A percentile compares a stretch with the other conserved stretches of the same genome.
Conservation (phyloP, 2,329 filamentous ascomycete species). For the Fusarium foetens region DNA sequence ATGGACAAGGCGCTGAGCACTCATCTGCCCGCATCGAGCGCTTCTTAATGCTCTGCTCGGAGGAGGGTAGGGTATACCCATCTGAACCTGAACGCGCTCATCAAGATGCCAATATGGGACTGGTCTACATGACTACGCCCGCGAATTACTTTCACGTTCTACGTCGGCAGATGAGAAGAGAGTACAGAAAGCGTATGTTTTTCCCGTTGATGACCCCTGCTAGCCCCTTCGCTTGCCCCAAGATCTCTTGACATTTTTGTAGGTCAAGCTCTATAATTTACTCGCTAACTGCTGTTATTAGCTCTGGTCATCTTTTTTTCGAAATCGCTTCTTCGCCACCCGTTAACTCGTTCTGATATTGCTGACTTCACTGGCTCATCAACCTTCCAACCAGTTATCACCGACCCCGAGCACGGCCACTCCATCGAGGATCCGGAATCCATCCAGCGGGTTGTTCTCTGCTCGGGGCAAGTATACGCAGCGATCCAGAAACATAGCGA, state of each 20-base stretch:
- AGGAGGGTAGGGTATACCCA: conserved; percentile 93
- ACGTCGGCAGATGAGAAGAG: conserved; percentile 94
- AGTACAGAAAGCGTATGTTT: conserved; percentile 94
- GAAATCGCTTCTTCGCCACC: conserved; percentile 94
- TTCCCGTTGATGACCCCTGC: neutral
- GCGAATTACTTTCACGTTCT: conserved; percentile 96
- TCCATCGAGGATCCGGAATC: conserved; percentile 81
- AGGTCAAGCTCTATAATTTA: neutral
- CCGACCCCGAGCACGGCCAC: conserved; percentile 82
- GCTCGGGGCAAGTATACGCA: conserved; percentile 92
- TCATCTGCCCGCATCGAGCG: conserved; percentile 96
- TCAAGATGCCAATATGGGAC: conserved; percentile 99
- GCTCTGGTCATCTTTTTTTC: conserved; percentile 97
- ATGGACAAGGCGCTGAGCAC: conserved; percentile 97
- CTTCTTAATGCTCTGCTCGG: conserved; percentile 95
- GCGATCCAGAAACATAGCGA: neutral
- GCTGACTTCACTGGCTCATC: conserved; percentile 88
- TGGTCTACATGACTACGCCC: conserved; percentile 93
- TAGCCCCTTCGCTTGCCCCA: neutral
- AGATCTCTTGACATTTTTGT: neutral
- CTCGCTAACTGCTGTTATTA: conserved; percentile 51
- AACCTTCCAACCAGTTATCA: conserved; percentile 94
- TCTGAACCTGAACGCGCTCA: conserved; percentile 77
- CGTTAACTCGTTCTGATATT: conserved; percentile 84
- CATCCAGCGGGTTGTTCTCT: conserved; percentile 92